phyloP scores from a whole-genome alignment of 768 basidiomycete genomes.

The Antrodiella citrinella region DNA sequence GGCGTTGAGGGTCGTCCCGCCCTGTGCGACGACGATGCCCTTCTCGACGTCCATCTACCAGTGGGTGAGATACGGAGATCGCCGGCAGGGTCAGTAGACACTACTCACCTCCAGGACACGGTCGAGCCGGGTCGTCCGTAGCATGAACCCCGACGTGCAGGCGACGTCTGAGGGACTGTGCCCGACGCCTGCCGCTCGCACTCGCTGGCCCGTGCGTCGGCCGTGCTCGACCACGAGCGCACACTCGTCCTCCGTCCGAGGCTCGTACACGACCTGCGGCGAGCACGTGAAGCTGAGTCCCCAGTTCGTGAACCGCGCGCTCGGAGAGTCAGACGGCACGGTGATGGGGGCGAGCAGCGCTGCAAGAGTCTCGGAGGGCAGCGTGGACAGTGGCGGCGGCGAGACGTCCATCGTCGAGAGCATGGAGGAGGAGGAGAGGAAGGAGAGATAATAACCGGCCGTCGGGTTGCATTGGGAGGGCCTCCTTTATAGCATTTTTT shows the following conservation, averaged over 20 bases:
- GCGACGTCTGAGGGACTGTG: slow-evolving; percentile 93
- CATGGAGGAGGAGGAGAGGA: slow-evolving; percentile 1
- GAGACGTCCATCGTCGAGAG: neutral
- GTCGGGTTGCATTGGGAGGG: too few relatives aligned
- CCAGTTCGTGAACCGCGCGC: slow-evolving; percentile 74
- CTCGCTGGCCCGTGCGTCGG: slow-evolving; percentile 53
- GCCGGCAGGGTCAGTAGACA: slow-evolving; percentile 13
- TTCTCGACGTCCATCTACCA: slow-evolving; percentile 64
- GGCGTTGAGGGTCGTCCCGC: slow-evolving; percentile 68
- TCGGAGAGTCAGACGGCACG: slow-evolving; percentile 30
- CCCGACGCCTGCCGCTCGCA: slow-evolving; percentile 84
- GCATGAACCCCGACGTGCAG: slow-evolving; percentile 82
- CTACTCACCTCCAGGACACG: slow-evolving; percentile 71
- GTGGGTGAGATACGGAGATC: slow-evolving; percentile 10
- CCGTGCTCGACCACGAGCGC: slow-evolving; percentile 75
- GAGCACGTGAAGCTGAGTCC: slow-evolving; percentile 66
- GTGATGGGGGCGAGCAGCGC: slow-evolving; percentile 48
- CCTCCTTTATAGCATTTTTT: too few relatives aligned
- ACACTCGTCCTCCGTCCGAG: slow-evolving; percentile 61
- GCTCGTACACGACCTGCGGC: slow-evolving; percentile 70
- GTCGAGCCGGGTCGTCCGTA: slow-evolving; percentile 69
- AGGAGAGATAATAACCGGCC: too few relatives aligned
- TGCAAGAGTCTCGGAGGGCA: slow-evolving; percentile 42
- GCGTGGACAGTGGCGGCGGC: slow-evolving; percentile 21
- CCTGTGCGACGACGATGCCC: slow-evolving; percentile 60